Evolutionary conservation across 441 rosid genomes (phyloP), one percentile per base, ranked within the genome.

Genomic region (Theobroma grandiflorum): DNA sequence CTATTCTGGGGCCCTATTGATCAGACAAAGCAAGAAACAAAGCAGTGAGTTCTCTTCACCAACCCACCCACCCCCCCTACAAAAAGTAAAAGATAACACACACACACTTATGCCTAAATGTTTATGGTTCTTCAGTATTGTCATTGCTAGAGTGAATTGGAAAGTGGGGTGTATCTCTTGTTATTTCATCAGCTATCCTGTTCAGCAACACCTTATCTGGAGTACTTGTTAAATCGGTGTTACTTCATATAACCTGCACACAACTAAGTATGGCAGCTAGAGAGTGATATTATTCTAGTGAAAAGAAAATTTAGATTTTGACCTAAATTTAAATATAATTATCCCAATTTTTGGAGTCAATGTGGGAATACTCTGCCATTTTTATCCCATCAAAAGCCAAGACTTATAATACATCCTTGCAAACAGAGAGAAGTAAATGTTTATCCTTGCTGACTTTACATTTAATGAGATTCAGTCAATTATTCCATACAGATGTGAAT

Each of bases 1-100:
- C 91, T 97, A 42, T 97, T 97, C 84, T 97, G 99, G 98, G 99
- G 99, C 62, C 98, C 99, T 20, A 35, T 85, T 82, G 97, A 93
- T 85, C 97, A 92, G 72, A 85, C 94, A 57, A 92, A 88, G 81
- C 96, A 87, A 80, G 96, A 92, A 73, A 58, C 90, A 43, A 95
- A 91, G 79, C 93, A 91, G 99, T 97, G 92, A 47, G 94, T 61
- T 59, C 70, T 70, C 70, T 42, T 59, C 38, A 11, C 38, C 9
- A 37, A 10, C 16, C 70, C 15, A 16, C 20, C 42, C 59, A 8
- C 14, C 45, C 43, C 26, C 31, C 7, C 12, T 10, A 1, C 1
- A 0, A 15, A 33, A 52, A 47, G 20, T 4, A n/a, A 52, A 15
- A 1, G 6, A 16, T 4, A 3, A 5, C 31, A 33, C 22, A 22